Conservation (phyloP, 108 stramenopile genomes). For the Asterionellopsis glacialis region DNA sequence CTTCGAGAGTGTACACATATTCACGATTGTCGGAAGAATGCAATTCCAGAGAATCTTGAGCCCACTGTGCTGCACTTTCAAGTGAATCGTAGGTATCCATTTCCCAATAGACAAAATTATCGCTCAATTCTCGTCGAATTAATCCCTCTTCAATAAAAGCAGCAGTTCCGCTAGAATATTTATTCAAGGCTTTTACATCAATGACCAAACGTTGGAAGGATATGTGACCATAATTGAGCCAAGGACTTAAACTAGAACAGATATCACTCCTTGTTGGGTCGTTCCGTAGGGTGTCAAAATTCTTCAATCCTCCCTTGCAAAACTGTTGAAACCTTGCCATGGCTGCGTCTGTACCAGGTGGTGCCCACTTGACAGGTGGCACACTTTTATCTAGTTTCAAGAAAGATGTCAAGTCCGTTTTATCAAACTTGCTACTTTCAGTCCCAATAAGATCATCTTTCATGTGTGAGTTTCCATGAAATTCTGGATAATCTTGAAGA, state of each 20-base stretch:
- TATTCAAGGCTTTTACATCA: conserved; percentile 59
- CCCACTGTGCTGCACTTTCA: conserved; percentile 89
- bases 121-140: conserved; percentile 92
- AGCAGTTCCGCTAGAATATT: conserved; percentile 69
- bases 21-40: conserved; percentile 87
- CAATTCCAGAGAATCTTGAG: conserved; percentile 78
- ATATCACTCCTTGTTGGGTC: conserved; percentile 82
- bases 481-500: conserved; percentile 70
- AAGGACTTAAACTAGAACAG: conserved; percentile 85
- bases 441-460: conserved; percentile 12
- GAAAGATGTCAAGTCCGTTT: conserved; percentile 31
- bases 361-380: conserved; percentile 40
- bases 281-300: conserved; percentile 85
- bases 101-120: conserved; percentile 96
- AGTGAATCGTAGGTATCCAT: conserved; percentile 86
- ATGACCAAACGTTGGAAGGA: conserved; percentile 80
- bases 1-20: conserved; percentile 69
- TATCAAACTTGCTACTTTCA: conserved; percentile 27
- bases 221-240: conserved; percentile 87
- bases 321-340: conserved; percentile 75
- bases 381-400: conserved; percentile 65
- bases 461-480: conserved; percentile 49
- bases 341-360: conserved; percentile 72
- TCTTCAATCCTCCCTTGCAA: conserved; percentile 41
- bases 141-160: conserved; percentile 95